Evolutionary conservation across 2,329 filamentous ascomycete species (phyloP), one percentile per base, ranked within the genome.

Genomic region (Thermoascus crustaceus): DNA sequence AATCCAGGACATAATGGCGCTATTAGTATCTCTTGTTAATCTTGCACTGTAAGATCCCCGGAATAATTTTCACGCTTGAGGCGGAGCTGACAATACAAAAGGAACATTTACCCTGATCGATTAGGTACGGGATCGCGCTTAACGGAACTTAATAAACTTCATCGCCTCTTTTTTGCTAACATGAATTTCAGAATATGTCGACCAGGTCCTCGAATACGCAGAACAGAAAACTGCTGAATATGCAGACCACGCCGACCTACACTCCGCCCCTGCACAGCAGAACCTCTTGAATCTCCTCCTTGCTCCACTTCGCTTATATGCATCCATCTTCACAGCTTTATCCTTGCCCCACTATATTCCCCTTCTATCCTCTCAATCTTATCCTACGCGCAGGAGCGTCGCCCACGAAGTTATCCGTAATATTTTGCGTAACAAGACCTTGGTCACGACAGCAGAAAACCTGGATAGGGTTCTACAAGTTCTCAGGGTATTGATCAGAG

Each of bases 131-230:
- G n/a, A n/a, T n/a, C n/a, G n/a, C n/a, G n/a, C n/a, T n/a, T n/a
- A n/a, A n/a, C n/a, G n/a, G n/a, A n/a, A n/a, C n/a, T n/a, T n/a
- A n/a, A n/a, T n/a, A n/a, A n/a, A n/a, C n/a, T n/a, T n/a, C n/a
- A n/a, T n/a, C n/a, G n/a, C n/a, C n/a, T n/a, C n/a, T n/a, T n/a
- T n/a, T n/a, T n/a, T n/a, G n/a, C n/a, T n/a, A n/a, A n/a, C n/a
- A n/a, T n/a, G n/a, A n/a, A n/a, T n/a, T n/a, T n/a, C n/a, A 18
- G 89, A 96, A 66, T 96, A 95, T 52, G 85, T 96, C 32, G 87
- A 98, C 54, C 88, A 96, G 60, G 82, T 96, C 31, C 71, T 98
- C 24, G 79, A 84, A 36, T 96, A 91, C 57, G 89, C 88, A 32
- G 81, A 84, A 34, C 73, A 79, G 50, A 94, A 96, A 62, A 85